Base-by-base conservation (phyloP, 257 asterid species). In the Solanum sparsipilum region DNA sequence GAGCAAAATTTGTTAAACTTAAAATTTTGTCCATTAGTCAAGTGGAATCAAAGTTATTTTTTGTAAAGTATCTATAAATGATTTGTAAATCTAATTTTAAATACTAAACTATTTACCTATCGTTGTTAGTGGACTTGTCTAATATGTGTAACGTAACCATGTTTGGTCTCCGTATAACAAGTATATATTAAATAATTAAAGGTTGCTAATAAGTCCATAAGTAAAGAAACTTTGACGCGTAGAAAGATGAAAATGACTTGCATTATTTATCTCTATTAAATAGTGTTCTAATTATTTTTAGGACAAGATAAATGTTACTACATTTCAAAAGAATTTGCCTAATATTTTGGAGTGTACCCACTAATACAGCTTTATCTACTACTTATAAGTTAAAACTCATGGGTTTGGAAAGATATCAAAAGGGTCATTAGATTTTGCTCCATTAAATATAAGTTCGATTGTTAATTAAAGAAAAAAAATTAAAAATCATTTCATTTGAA, bases 81-180 rank as follows among this genome's bases (percentile, higher is more conserved):
- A 70, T 68, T 20, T 20, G 31, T 39, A 75, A 10, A 75, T 56
- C 88, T 74, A 65, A 89, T 56, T 86, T 82, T 44, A 46, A 85
- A 72, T 87, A 27, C 11, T 16, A 29, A 67, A 87, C 46, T 76
- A 68, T 83, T 75, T 52, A 39, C 89, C 18, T 25, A 38, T 46
- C 10, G 71, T 88, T 68, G 83, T 86, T 88, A 75, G 89, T 88
- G 68, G 89, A 86, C 32, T 67, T 39, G 13, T 79, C 46, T 88
- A 83, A 82, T 76, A 48, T 60, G 25, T 88, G 65, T 44, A 75
- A 90, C 89, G 88, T 86, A 83, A 29, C 87, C 84, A 84, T 67
- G 68, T 46, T 86, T 68, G 91, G 85, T 75, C 44, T 83, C 73
- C 41, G 44, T 76, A 29, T 81, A 46, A 41, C 36, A 44, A 79